Percentiles rank a stretch among this genome's conserved stretches.
These are phyloP conservation scores for Tanozyma kutaoensis DNA, from an alignment of 805 yeast species.

Conservation along the genomic window DNA sequence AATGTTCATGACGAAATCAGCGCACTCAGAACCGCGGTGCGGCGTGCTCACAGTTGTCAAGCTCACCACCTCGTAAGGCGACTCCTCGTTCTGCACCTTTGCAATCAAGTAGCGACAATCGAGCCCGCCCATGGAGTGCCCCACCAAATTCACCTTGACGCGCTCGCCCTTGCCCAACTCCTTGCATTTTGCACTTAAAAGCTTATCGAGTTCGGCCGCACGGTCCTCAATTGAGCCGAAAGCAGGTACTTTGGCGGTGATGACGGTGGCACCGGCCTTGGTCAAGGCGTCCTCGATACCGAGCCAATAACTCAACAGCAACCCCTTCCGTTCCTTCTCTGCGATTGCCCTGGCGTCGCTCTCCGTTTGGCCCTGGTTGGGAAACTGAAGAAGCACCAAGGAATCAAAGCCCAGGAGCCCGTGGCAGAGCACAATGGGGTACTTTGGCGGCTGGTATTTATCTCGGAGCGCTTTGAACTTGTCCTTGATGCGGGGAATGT, in stretches of 20 bases:
- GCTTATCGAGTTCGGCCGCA: constrained; percentile 42
- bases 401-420: constrained; percentile 77
- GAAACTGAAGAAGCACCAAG: constrained; percentile 6
- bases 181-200: constrained; percentile 24
- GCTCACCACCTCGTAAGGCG: constrained; percentile 48
- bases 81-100: constrained; percentile 18
- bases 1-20: constrained; percentile 45
- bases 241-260: constrained; percentile 72
- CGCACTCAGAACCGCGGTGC: constrained; percentile 76
- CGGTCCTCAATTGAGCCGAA: constrained; percentile 64
- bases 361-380: too few relatives aligned
- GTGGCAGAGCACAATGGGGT: constrained; percentile 75
- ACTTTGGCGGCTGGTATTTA: constrained; percentile 43
- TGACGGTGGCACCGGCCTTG: constrained; percentile 49
- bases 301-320: constrained; percentile 60
- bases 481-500: constrained; percentile 13
- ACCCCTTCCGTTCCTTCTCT: constrained; percentile 5
- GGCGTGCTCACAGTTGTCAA: constrained; percentile 84
- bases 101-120: constrained; percentile 71
- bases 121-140: constrained; percentile 92
- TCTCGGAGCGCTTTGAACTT: constrained; percentile 16
- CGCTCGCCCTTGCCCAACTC: constrained; percentile 7
- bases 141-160: constrained; percentile 56
- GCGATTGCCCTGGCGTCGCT: constrained; percentile 1
- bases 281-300: constrained; percentile 58